Conservation (phyloP, 805 yeast genomes). For the Sungouiella blattae region DNA sequence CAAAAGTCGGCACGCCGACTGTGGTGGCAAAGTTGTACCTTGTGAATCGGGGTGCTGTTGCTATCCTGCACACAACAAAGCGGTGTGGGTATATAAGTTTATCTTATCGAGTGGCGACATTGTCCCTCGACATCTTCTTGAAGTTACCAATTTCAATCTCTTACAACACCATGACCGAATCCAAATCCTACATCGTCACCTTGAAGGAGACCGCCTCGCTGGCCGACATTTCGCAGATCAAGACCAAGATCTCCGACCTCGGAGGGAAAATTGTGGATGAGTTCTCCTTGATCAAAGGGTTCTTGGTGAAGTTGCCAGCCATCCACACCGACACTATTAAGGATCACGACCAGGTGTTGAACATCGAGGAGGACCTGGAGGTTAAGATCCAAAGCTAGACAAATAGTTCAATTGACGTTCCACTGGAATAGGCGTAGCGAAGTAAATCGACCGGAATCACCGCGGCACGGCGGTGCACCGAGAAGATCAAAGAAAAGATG, state of each 20-base stretch:
- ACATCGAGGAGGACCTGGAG: constrained; percentile 66
- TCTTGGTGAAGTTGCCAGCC: constrained; percentile 56
- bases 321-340: constrained; percentile 46
- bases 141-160: not conserved
- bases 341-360: constrained; percentile 49
- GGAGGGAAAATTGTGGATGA: constrained; percentile 65
- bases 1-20: too few species aligned
- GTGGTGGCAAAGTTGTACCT: too few species aligned
- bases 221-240: constrained; percentile 39
- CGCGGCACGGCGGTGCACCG: too few species aligned
- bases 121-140: not conserved
- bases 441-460: too few species aligned
- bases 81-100: too few species aligned
- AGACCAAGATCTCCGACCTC: constrained; percentile 44
- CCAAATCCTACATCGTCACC: constrained; percentile 41
- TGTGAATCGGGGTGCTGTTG: too few species aligned
- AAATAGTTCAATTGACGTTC: too few species aligned
- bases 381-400: constrained; percentile 41
- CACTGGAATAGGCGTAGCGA: too few species aligned
- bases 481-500: too few species aligned
- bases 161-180: constrained; percentile 21
- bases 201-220: constrained; percentile 44
- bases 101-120: not conserved
- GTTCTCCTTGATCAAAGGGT: constrained; percentile 64
- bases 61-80: constrained; percentile 7